phyloP scores from a whole-genome alignment of 1,284 basidiomycete genomes.

The Microbotryum scabiosae region DNA sequence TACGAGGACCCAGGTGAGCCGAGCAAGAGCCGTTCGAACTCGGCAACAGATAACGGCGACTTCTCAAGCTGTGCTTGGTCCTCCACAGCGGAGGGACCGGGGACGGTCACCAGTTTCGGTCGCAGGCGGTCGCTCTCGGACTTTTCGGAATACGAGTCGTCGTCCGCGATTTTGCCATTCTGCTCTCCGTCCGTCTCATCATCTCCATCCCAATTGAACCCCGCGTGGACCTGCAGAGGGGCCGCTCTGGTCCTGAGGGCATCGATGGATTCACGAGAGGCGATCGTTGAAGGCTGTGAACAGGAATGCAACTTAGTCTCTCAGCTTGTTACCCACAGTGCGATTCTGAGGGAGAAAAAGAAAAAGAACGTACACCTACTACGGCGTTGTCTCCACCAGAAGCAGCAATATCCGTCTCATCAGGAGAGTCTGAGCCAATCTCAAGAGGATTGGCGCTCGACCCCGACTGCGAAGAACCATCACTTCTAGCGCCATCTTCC shows the following conservation, averaged over 20 bases:
- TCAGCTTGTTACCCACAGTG: too few relatives aligned
- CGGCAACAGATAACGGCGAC: slow-evolving; percentile 79
- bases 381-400: too few relatives aligned
- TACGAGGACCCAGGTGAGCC: slow-evolving; percentile 97
- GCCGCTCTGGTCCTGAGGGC: slow-evolving; percentile 29
- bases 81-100: neutral
- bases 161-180: slow-evolving; percentile 13
- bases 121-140: slow-evolving; percentile 29
- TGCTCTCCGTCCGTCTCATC: slow-evolving; percentile 19
- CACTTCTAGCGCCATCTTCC: slow-evolving; percentile 14
- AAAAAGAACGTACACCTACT: too few relatives aligned
- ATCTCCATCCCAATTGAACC: slow-evolving; percentile 48
- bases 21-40: slow-evolving; percentile 88
- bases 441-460: neutral
- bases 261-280: slow-evolving; percentile 45
- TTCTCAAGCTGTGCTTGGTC: slow-evolving; percentile 46
- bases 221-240: slow-evolving; percentile 41
- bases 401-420: too few relatives aligned
- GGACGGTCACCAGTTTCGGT: neutral
- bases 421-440: too few relatives aligned
- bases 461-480: neutral
- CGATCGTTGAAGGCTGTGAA: slow-evolving; percentile 38
- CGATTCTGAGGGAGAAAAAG: too few relatives aligned
- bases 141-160: slow-evolving; percentile 32
- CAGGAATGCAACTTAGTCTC: neutral